Percentiles rank a stretch among this genome's conserved stretches.
phyloP scores from a whole-genome alignment of 2,329 filamentous ascomycete species.

The Hypomyces perniciosus region DNA sequence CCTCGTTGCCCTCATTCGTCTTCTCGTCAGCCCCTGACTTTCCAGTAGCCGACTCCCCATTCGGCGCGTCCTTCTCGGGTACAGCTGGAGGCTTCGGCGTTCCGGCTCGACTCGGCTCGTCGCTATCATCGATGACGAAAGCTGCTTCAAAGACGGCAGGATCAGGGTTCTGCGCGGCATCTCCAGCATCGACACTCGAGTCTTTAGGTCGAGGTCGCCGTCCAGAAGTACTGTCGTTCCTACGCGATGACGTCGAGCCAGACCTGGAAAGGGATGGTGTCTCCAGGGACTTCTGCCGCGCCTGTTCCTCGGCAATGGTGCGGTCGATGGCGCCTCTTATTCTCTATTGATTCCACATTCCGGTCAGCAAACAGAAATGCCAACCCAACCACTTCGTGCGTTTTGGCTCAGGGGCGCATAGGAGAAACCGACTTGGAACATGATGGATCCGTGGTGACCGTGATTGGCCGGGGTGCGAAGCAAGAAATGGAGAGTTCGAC shows the following conservation, averaged over 20 bases:
- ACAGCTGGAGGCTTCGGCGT: slow-evolving; percentile 46
- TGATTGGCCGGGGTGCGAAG: not conserved
- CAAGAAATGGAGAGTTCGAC: slow-evolving; percentile 2
- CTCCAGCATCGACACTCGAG: slow-evolving; percentile 31
- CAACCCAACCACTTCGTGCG: not conserved
- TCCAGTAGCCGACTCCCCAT: slow-evolving; percentile 11
- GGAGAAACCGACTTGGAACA: slow-evolving; percentile 27
- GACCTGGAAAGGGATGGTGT: slow-evolving; percentile 38
- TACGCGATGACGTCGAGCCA: slow-evolving; percentile 33
- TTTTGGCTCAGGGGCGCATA: not conserved
- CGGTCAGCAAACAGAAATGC: slow-evolving; percentile 4
- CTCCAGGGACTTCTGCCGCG: slow-evolving; percentile 56
- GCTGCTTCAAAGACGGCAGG: slow-evolving; percentile 82
- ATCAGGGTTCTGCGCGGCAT: slow-evolving; percentile 55
- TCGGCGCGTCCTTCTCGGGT: slow-evolving; percentile 27
- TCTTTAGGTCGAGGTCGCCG: slow-evolving; percentile 36
- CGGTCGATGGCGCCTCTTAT: slow-evolving; percentile 80
- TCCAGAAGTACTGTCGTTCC: slow-evolving; percentile 30
- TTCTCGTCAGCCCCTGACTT: slow-evolving; percentile 20
- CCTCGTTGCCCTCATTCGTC: slow-evolving; percentile 17
- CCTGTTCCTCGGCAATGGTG: slow-evolving; percentile 86
- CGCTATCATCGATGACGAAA: slow-evolving; percentile 81
- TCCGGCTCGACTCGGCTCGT: slow-evolving; percentile 55
- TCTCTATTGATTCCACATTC: slow-evolving; percentile 45
- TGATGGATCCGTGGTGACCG: slow-evolving; percentile 14